Evolutionary conservation across 495 filamentous ascomycete genomes (phyloP), one percentile per base, ranked within the genome.

Genomic region (Podospora bellae-mahoneyi): DNA sequence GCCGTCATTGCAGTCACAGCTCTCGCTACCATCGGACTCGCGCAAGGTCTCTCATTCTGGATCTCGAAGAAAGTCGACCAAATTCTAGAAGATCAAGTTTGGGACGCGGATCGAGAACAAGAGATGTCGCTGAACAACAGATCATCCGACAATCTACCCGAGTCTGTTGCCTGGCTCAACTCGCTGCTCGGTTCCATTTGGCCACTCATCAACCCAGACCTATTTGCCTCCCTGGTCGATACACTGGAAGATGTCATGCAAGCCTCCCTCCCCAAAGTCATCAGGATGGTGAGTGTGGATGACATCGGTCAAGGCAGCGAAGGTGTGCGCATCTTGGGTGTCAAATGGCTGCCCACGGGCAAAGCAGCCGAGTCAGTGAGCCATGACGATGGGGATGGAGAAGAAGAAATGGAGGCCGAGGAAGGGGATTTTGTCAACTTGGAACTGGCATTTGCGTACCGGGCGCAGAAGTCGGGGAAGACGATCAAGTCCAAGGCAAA

Each of bases 241-340:
- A 88, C 83, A 59, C 80, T 91, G 10, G 89, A 91, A 71, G 89
- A 91, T 73, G 85, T 90, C 64, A 91, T 91, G 89, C 89, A 91
- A 76, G 87, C 88, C 2, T 85, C 83, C 20, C 73, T 91, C 28
- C 88, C 89, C 5, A 87, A 83, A 64, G 71, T 88, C 4, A 82
- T 91, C 39, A 82, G 85, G 13, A 90, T 90, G 88, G 86, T 91
- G 56, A 86, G 85, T 68, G 86, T 90, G 9, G 87, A 90, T 19
- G 89, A 91, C 68, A 80, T 91, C 30, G 89, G 89, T 4, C 89
- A 91, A 73, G 89, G 89, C 4, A 90, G 84, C 62, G 89, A 91
- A 68, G 78, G 86, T 1, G 69, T 91, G 26, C 82, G 87, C 6
- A 86, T 91, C 58, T 79, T 91, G 5, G 89, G 89, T 0, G 78